Evolutionary conservation across 768 basidiomycete species (phyloP), one percentile per base, ranked within the genome.

Genomic region (Pluteus cervinus): DNA sequence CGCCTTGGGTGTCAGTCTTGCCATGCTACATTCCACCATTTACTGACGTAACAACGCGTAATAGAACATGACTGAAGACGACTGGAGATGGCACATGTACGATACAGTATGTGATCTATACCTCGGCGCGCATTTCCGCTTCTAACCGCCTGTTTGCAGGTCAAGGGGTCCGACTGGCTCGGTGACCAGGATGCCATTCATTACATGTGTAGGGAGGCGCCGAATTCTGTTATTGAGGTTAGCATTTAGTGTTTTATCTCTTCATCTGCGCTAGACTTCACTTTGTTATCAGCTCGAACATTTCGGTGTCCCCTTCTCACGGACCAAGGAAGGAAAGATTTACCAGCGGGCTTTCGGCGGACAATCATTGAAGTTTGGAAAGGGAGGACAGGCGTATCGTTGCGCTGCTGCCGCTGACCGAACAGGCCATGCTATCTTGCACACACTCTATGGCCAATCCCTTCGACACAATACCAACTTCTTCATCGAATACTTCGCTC

Each of bases 401-500:
- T 98, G 94, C 57, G 96, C 96, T 36, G 92, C 96, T 38, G 94
- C 94, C 4, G 96, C 96, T 40, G 96, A 99, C 62, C 88, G 96
- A 60, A 99, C 96, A 5, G 96, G 96, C 18, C 96, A 99, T 55
- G 96, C 96, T 15, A 79, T 99, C 55, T 79, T 99, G 29, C 96
- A 99, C 72, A 97, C 94, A 7, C 87, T 99, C 39, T 99, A 99
- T 54, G 96, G 96, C 50, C 96, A 99, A 70, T 98, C 94, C 41
- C 79, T 99, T 43, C 85, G 91, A 41, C 96, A 99, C 73, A 83
- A 98, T 73, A 98, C 96, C 60, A 94, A 98, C 66, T 99, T 97
- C 68, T 99, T 99, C 72, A 98, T 99, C 62, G 96, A 99, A 62
- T 99, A 94, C 65, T 98, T 99, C 60, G 96, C 94, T n/a, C 78